These are phyloP conservation scores for Arthrobotrys sinensis DNA, from an alignment of 2,329 filamentous ascomycete genomes.

Conservation along the genomic window DNA sequence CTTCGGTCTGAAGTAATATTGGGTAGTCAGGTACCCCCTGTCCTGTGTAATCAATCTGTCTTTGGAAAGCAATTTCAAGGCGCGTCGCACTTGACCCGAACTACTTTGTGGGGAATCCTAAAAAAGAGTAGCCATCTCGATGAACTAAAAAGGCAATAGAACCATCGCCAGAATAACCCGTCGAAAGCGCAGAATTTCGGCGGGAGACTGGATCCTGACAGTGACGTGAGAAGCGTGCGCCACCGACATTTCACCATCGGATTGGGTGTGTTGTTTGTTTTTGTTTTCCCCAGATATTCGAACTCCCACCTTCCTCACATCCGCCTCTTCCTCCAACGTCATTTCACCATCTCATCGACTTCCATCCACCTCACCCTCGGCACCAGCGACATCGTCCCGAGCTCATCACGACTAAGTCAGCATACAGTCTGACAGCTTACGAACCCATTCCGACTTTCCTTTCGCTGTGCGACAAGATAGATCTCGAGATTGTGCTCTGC, in stretches of 20 bases:
- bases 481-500: constrained; percentile 18
- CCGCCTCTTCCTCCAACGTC: constrained; percentile 11
- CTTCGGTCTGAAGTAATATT: no score
- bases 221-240: constrained; percentile 7
- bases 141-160: no score
- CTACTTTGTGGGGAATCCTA: background rate
- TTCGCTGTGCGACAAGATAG: constrained; percentile 17
- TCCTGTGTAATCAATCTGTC: no score
- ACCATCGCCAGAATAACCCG: no score
- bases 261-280: constrained; percentile 31
- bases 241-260: constrained; percentile 6
- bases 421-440: constrained; percentile 1
- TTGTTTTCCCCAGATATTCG: constrained; percentile 29
- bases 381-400: constrained; percentile 3
- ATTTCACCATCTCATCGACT: constrained; percentile 36
- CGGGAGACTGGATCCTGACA: background rate
- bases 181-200: no score
- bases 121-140: background rate
- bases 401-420: constrained; percentile 1
- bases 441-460: constrained; percentile 6
- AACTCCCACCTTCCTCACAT: background rate
- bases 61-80: no score
- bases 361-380: background rate
- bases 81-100: no score
- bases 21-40: no score